These are phyloP conservation scores for Arthromyces matolae DNA, from an alignment of 768 basidiomycete genomes.

Conservation along the genomic window DNA sequence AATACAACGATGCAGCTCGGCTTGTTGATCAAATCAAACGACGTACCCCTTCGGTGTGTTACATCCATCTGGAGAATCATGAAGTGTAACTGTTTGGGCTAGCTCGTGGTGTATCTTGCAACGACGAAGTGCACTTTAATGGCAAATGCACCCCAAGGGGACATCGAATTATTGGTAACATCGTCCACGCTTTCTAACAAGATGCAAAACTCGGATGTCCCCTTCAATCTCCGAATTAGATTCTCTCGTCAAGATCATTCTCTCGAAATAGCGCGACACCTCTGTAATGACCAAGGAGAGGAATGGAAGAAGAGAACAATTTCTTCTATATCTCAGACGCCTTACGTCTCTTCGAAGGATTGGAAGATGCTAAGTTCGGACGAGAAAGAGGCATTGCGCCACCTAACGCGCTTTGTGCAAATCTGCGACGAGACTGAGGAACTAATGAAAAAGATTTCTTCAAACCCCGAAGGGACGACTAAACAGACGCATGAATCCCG, in stretches of 20 bases:
- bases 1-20: constrained; percentile 43
- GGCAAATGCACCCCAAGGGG: constrained; percentile 46
- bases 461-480: background rate
- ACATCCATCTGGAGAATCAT: background rate
- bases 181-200: constrained; percentile 9
- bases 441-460: background rate
- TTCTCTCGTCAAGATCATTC: constrained; percentile 29
- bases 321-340: constrained; percentile 16
- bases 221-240: constrained; percentile 35
- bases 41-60: constrained; percentile 47
- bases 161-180: constrained; percentile 42
- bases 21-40: constrained; percentile 47
- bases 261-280: constrained; percentile 34
- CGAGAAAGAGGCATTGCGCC: constrained; percentile 25
- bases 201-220: constrained; percentile 4
- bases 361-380: constrained; percentile 21
- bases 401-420: constrained; percentile 23
- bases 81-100: background rate
- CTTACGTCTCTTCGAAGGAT: constrained; percentile 20
- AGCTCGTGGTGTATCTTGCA: constrained; percentile 41
- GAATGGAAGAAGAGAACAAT: constrained; percentile 39
- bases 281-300: constrained; percentile 26
- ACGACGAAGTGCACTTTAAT: constrained; percentile 45
- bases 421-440: constrained; percentile 21
- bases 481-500: no score